phyloP scores from a whole-genome alignment of 1,284 basidiomycete genomes.

The Cutaneotrichosporon cavernicola region DNA sequence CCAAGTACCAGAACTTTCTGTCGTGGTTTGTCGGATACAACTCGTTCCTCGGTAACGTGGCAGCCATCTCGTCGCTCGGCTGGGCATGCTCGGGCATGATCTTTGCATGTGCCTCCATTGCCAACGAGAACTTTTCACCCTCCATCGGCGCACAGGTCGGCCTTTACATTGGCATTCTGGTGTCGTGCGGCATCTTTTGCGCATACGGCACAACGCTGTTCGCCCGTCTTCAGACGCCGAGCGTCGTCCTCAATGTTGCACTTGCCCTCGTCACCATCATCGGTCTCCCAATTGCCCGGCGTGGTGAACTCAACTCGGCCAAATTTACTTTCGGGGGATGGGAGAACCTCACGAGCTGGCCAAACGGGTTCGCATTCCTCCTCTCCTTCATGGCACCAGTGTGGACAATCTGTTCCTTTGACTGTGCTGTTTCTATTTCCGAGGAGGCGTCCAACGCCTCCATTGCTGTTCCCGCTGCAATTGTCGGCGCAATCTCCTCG shows the following conservation, averaged over 20 bases:
- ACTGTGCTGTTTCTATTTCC: conserved; percentile 70
- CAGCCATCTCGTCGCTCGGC: conserved; percentile 68
- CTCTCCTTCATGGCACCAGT: conserved; percentile 71
- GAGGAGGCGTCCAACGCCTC: conserved; percentile 70
- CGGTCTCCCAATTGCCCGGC: conserved; percentile 70
- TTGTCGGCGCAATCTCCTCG: conserved; percentile 63
- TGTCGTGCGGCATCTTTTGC: conserved; percentile 57
- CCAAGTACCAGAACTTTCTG: conserved; percentile 44
- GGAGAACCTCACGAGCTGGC: conserved; percentile 62
- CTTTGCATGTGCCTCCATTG: conserved; percentile 46
- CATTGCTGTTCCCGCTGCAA: conserved; percentile 67
- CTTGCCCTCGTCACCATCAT: conserved; percentile 73
- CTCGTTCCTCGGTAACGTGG: conserved; percentile 63
- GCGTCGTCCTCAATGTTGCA: conserved; percentile 65
- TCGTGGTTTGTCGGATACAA: conserved; percentile 52
- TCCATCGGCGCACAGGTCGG: conserved; percentile 46
- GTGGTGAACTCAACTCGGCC: conserved; percentile 64
- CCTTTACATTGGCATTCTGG: conserved; percentile 45
- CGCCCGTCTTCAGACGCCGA: conserved; percentile 70
- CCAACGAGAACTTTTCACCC: conserved; percentile 37
- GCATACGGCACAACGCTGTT: conserved; percentile 61
- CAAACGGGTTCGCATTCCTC: conserved; percentile 70
- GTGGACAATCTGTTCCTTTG: conserved; percentile 68
- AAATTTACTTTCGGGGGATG: conserved; percentile 57
- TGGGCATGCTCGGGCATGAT: conserved; percentile 59